Evolutionary conservation across 2,329 filamentous ascomycete genomes (phyloP), one percentile per base, ranked within the genome.

Genomic region (Akanthomyces muscarius): DNA sequence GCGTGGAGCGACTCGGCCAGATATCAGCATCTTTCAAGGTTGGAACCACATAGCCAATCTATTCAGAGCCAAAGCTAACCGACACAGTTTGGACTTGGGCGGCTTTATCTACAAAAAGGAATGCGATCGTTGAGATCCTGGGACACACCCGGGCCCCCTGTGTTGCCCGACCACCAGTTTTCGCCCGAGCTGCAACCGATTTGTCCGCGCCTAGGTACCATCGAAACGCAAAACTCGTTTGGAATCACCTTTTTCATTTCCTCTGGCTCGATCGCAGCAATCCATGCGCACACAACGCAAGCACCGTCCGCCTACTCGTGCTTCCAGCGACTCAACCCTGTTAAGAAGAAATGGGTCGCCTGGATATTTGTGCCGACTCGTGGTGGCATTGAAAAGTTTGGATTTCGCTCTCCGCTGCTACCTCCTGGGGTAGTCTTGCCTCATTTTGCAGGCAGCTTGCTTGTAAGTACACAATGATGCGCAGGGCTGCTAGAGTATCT

Each of bases 201-300:
- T 28, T 61, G 38, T 36, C 38, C 48, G 23, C 58, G 48, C 5
- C n/a, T 61, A 8, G 58, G 58, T 10, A 61, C 58, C 2, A 61
- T 61, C 28, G 58, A 61, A 53, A 61, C 58, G 14, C 18, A 38
- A 8, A 44, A 45, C 6, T 61, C 58, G 11, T 61, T 61, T 53
- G 58, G 58, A 25, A 53, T 61, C 25, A 61, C 58, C 21, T 61
- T 61, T 47, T 61, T 61, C 58, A 61, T 61, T 5, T 61, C 48
- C 4, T 61, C 58, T 16, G 58, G 58, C 38, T 30, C 51, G 8
- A 61, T 61, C 18, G 58, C 58, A 28, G 58, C 58, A n/a, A 61
- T 61, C 3, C 58, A 61, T 30, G 58, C 58, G 8, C 58, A 61
- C 28, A 61, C 58, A 10, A 13, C 33, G 38, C 58, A 61, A 10